Evolutionary conservation across 306 rosid species (phyloP).

Genomic region (Dryas octopetala): DNA sequence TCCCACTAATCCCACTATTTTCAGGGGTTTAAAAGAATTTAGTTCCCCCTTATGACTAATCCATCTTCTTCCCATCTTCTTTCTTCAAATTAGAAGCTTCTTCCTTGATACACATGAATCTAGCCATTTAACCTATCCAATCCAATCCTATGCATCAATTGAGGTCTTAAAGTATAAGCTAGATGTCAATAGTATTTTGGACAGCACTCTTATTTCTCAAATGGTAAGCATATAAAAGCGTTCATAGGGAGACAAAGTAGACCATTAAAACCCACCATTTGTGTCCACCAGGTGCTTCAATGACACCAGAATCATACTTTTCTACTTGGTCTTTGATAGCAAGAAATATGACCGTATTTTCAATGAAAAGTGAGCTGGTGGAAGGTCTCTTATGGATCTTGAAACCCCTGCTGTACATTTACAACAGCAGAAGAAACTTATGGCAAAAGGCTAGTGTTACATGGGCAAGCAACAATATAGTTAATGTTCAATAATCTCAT

Average conservation of each 20-base stretch:
- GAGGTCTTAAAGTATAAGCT: too few relatives aligned
- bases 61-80: too few relatives aligned
- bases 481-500: too few relatives aligned
- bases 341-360: constrained; percentile 3
- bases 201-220: not conserved
- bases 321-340: not conserved
- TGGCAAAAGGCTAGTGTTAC: not conserved
- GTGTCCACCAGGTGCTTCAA: constrained; percentile 9
- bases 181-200: too few relatives aligned
- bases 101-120: too few relatives aligned
- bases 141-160: too few relatives aligned
- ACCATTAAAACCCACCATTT: constrained; percentile 4
- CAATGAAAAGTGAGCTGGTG: constrained; percentile 13
- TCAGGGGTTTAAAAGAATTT: too few relatives aligned
- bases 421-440: not conserved
- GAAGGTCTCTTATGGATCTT: constrained; percentile 4
- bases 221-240: not conserved
- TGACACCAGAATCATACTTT: constrained; percentile 8
- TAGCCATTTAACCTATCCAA: too few relatives aligned
- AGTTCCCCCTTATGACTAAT: too few relatives aligned
- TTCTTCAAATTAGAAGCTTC: too few relatives aligned
- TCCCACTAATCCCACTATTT: too few relatives aligned
- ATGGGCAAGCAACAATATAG: not conserved
- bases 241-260: too few relatives aligned
- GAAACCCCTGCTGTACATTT: not conserved